Percentiles rank a stretch among this genome's conserved stretches.
These are phyloP conservation scores for Nakazawaea ishiwadae DNA, from an alignment of 805 yeast genomes.

Conservation along the genomic window DNA sequence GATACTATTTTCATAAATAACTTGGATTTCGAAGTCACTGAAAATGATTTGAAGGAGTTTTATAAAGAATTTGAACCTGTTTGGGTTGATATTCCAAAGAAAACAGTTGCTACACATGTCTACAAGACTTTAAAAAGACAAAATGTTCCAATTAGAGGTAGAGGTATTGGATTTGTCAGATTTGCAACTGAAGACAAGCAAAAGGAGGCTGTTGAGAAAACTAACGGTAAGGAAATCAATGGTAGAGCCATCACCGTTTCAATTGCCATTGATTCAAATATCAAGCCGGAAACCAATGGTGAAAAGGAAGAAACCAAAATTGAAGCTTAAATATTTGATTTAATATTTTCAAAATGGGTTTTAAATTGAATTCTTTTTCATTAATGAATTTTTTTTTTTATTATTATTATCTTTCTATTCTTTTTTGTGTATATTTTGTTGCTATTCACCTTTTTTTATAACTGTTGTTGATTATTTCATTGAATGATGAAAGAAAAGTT, in stretches of 20 bases:
- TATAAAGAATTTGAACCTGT: constrained; percentile 46
- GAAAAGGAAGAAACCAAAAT: background rate
- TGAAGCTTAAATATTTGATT: background rate
- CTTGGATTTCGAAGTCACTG: constrained; percentile 46
- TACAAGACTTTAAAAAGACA: constrained; percentile 38
- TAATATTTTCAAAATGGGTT: too few relatives aligned
- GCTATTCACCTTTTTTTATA: too few relatives aligned
- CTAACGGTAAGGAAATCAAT: constrained; percentile 59
- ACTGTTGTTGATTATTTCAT: too few relatives aligned
- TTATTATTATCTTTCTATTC: too few relatives aligned
- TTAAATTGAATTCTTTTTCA: too few relatives aligned
- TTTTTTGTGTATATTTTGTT: too few relatives aligned
- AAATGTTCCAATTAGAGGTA: constrained; percentile 42
- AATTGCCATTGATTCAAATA: constrained; percentile 63
- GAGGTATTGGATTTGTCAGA: constrained; percentile 64
- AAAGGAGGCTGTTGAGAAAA: constrained; percentile 49
- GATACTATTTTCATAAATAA: constrained; percentile 61
- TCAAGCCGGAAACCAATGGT: constrained; percentile 1
- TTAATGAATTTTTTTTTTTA: too few relatives aligned
- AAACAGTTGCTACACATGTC: constrained; percentile 38
- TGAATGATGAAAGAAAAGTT: too few relatives aligned
- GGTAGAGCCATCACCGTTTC: constrained; percentile 66
- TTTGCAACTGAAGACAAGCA: constrained; percentile 43
- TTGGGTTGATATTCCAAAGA: constrained; percentile 57
- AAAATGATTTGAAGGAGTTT: constrained; percentile 38